These are phyloP conservation scores for Quillaja saponaria DNA, from an alignment of 306 rosid species.

Conservation along the genomic window DNA sequence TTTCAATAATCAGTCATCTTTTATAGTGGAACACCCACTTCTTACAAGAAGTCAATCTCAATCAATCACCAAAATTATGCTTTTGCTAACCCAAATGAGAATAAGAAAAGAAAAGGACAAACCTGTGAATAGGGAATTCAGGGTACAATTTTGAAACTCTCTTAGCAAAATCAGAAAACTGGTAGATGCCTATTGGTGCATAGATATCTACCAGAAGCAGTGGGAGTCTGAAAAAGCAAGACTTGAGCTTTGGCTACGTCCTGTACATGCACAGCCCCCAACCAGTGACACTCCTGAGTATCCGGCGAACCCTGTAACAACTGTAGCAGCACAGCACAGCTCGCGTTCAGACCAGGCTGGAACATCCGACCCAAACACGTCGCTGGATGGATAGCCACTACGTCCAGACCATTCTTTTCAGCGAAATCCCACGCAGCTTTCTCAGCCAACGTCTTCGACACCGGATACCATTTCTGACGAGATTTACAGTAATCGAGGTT, in stretches of 20 bases:
- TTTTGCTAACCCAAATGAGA: not conserved
- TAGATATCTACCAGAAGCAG: constrained; percentile 78
- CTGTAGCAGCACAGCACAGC: constrained; percentile 66
- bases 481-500: constrained; percentile 63
- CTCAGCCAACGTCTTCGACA: constrained; percentile 83
- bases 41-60: constrained; percentile 3
- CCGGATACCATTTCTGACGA: constrained; percentile 81
- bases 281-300: constrained; percentile 80
- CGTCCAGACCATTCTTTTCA: constrained; percentile 45
- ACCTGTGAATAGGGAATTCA: constrained; percentile 79
- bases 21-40: constrained; percentile 2
- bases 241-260: constrained; percentile 70
- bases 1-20: not conserved
- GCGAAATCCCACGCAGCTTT: constrained; percentile 71
- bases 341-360: constrained; percentile 71
- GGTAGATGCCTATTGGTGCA: constrained; percentile 81
- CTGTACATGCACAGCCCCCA: constrained; percentile 79
- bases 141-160: constrained; percentile 60
- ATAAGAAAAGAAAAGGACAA: constrained; percentile 10
- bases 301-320: constrained; percentile 69
- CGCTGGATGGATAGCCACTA: constrained; percentile 69
- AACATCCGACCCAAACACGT: constrained; percentile 68
- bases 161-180: constrained; percentile 56
- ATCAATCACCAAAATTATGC: not conserved
- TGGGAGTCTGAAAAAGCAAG: constrained; percentile 56